A percentile compares a stretch with the other conserved stretches of the same genome.
Evolutionary conservation across 2,329 filamentous ascomycete species (phyloP).

Genomic region (Trichophyton rubrum): DNA sequence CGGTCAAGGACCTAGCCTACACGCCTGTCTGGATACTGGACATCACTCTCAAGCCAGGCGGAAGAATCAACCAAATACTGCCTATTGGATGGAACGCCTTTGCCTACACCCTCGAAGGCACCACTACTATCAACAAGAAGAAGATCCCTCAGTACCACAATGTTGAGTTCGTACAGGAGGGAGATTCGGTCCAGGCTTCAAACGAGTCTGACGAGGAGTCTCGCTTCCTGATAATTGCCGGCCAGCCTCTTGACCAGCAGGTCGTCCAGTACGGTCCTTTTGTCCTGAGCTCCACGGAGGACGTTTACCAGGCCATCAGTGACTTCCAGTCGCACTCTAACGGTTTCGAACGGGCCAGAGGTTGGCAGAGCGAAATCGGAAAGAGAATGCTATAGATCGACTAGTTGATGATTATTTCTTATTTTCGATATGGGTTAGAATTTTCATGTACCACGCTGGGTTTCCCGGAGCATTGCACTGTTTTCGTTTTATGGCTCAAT

Average conservation of each 20-base stretch:
- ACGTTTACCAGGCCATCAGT: slow-evolving; percentile 62
- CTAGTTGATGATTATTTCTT: background rate
- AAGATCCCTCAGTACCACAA: slow-evolving; percentile 65
- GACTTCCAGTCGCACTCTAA: slow-evolving; percentile 63
- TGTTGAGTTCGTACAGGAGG: slow-evolving; percentile 70
- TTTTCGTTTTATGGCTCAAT: background rate
- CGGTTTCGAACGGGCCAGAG: slow-evolving; percentile 65
- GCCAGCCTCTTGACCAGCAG: slow-evolving; percentile 65
- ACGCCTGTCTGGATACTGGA: slow-evolving; percentile 96
- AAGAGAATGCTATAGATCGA: slow-evolving; percentile 47
- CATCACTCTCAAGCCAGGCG: slow-evolving; percentile 66
- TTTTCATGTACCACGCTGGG: background rate
- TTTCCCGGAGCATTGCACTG: background rate
- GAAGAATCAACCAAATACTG: slow-evolving; percentile 59
- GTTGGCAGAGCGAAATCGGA: slow-evolving; percentile 79
- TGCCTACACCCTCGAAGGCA: slow-evolving; percentile 69
- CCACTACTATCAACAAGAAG: slow-evolving; percentile 47
- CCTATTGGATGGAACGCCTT: slow-evolving; percentile 83
- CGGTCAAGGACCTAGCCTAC: slow-evolving; percentile 80
- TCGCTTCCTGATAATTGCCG: slow-evolving; percentile 55
- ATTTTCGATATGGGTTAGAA: background rate
- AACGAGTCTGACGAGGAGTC: slow-evolving; percentile 48
- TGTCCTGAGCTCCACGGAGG: slow-evolving; percentile 59
- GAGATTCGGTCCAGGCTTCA: slow-evolving; percentile 60
- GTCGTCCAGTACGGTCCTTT: slow-evolving; percentile 79